Conservation (phyloP, 495 filamentous ascomycete genomes). For the Pseudoneurospora amorphoporcata region DNA sequence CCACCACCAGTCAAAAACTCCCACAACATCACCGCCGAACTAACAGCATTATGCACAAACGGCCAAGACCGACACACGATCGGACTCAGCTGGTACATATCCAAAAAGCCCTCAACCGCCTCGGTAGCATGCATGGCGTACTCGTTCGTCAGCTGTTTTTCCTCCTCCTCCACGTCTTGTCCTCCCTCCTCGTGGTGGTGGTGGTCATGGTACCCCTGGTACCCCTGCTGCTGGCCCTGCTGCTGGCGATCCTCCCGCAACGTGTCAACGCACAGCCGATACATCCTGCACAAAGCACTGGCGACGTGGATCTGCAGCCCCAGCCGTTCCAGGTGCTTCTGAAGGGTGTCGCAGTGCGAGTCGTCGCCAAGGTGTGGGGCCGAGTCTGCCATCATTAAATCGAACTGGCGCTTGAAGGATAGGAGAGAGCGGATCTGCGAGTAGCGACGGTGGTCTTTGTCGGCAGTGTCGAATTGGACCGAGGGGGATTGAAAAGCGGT, state of each 20-base stretch:
- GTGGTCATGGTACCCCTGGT: background rate
- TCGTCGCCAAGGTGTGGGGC: background rate
- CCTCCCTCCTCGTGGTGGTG: no score
- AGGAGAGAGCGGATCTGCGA: background rate
- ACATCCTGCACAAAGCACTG: background rate
- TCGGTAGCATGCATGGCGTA: background rate
- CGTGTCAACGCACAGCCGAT: background rate
- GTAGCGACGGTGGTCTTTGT: background rate
- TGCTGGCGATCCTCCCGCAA: background rate
- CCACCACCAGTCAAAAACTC: background rate
- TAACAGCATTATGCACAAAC: slow-evolving; percentile 4
- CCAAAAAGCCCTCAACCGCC: background rate
- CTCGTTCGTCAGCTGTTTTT: background rate
- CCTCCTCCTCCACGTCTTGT: background rate
- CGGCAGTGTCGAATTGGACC: background rate
- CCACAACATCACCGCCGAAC: background rate
- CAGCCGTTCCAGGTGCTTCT: background rate
- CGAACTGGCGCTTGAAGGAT: background rate
- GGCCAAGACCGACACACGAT: slow-evolving; percentile 1
- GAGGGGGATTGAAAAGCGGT: background rate
- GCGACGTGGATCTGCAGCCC: background rate
- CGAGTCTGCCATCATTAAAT: background rate
- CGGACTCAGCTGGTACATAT: slow-evolving; percentile 1
- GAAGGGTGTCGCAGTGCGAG: background rate
- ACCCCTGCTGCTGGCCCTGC: background rate